Percentiles rank a stretch among this genome's conserved stretches.
Evolutionary conservation across 345 rosid species (phyloP).

Genomic region (Conringia planisiliqua): DNA sequence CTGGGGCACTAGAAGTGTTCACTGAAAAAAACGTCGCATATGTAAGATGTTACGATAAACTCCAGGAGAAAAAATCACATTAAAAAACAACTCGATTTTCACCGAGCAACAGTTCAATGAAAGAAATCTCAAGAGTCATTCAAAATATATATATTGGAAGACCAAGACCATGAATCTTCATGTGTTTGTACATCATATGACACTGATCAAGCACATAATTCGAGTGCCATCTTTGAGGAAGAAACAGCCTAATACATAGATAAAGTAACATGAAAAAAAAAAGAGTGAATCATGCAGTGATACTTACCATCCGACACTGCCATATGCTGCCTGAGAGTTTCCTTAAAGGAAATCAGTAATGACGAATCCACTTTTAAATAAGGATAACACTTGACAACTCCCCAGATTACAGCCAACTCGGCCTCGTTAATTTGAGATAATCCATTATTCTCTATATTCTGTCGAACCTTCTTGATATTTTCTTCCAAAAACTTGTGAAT

Average conservation of each 20-base stretch:
- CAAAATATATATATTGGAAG: no score
- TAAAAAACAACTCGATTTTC: background rate
- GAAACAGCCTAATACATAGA: conserved; percentile 9
- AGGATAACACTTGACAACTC: conserved; percentile 65
- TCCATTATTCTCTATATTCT: conserved; percentile 33
- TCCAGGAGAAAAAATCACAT: background rate
- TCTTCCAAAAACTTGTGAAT: conserved; percentile 45
- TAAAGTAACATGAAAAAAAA: conserved; percentile 8
- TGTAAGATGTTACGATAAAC: conserved; percentile 1
- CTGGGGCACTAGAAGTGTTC: conserved; percentile 40
- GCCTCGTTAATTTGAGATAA: conserved; percentile 37
- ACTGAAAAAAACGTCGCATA: conserved; percentile 38
- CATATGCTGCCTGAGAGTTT: conserved; percentile 51
- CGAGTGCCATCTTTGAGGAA: background rate
- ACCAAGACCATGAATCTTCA: no score
- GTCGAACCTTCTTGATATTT: conserved; percentile 31
- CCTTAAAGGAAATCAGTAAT: conserved; percentile 48
- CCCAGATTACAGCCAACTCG: conserved; percentile 66
- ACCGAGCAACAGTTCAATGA: background rate
- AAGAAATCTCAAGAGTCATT: background rate
- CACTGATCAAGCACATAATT: background rate
- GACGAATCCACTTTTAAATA: conserved; percentile 39
- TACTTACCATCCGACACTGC: conserved; percentile 47
- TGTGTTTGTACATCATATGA: no score
- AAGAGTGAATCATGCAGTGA: background rate